Conservation (phyloP, 2,329 filamentous ascomycete genomes). For the Calycina herbarum region DNA sequence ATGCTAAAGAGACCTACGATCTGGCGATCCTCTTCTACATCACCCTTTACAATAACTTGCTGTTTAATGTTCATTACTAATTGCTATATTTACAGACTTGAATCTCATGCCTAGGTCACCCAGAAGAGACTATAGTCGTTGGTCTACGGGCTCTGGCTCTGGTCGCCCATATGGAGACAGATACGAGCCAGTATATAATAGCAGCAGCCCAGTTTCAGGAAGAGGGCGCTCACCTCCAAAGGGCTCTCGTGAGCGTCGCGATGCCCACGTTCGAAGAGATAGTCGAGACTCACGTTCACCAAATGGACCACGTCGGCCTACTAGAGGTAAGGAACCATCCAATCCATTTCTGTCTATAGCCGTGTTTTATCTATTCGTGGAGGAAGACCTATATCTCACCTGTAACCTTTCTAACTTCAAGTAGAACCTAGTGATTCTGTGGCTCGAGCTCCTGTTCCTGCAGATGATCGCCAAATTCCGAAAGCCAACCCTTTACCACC, state of each 20-base stretch:
- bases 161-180: not conserved
- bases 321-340: not conserved
- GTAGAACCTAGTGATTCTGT: not conserved
- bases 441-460: not conserved
- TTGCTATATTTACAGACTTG: not conserved
- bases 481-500: not conserved
- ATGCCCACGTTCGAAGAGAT: not conserved
- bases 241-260: not conserved
- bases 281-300: conserved; percentile 1
- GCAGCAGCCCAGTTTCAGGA: not conserved
- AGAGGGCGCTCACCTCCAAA: not conserved
- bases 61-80: not conserved
- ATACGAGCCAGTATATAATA: not conserved
- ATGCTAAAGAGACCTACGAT: not conserved
- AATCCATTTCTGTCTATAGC: not conserved
- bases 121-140: not conserved
- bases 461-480: not conserved
- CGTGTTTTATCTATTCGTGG: not conserved
- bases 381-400: not conserved
- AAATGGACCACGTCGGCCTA: not conserved
- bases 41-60: not conserved
- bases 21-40: not conserved
- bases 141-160: not conserved
- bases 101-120: not conserved
- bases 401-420: not conserved